These are phyloP conservation scores for Fusarium fujikuroi DNA, from an alignment of 2,329 filamentous ascomycete species.

Conservation along the genomic window DNA sequence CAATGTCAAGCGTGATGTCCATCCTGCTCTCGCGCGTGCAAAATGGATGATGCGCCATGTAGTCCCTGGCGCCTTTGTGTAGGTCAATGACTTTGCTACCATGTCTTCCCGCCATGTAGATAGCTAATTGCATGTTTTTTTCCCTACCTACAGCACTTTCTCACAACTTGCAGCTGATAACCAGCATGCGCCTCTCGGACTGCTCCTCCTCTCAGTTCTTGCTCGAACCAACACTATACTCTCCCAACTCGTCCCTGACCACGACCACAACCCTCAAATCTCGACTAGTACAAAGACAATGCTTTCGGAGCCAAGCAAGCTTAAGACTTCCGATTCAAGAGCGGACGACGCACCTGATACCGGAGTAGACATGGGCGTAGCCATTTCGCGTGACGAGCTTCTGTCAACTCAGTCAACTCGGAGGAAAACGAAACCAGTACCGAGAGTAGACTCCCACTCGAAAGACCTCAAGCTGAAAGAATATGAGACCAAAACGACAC, in stretches of 20 bases:
- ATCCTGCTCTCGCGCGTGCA: conserved; percentile 38
- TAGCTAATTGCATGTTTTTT: conserved; percentile 4
- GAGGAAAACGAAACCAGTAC: conserved; percentile 6
- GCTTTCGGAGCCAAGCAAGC: background rate
- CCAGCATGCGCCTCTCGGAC: conserved; percentile 77
- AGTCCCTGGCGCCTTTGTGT: conserved; percentile 52
- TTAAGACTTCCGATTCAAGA: background rate
- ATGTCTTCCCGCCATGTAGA: background rate
- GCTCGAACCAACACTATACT: conserved; percentile 65
- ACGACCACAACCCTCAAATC: background rate
- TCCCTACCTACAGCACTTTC: conserved; percentile 62
- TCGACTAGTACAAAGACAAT: background rate
- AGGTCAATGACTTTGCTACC: conserved; percentile 24
- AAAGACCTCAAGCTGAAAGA: conserved; percentile 1
- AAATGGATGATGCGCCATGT: conserved; percentile 47
- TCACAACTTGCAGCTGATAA: conserved; percentile 76
- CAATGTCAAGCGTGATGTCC: conserved; percentile 5
- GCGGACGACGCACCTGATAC: background rate
- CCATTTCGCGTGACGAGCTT: conserved; percentile 44
- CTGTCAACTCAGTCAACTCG: background rate
- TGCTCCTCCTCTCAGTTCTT: conserved; percentile 73
- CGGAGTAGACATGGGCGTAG: conserved; percentile 44
- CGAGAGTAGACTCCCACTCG: background rate
- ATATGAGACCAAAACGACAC: conserved; percentile 8
- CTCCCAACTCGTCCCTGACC: conserved; percentile 47